Evolutionary conservation across 1,284 basidiomycete species (phyloP), one percentile per base, ranked within the genome.

Genomic region (Trichosporon inkin): DNA sequence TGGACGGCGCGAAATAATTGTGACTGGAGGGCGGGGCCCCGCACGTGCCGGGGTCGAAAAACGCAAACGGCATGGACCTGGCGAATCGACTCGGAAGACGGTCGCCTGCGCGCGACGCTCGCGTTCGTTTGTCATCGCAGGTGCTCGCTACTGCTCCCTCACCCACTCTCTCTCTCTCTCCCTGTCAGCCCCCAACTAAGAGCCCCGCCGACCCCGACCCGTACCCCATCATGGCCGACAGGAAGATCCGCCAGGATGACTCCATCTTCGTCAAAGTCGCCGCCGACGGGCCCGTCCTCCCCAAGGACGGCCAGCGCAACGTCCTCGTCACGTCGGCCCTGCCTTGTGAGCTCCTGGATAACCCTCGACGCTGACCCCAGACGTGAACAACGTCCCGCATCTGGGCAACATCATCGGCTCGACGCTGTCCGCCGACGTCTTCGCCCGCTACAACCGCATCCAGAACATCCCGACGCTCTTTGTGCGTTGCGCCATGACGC

Each of bases 381-480:
- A 95, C 75, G 98, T 96, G 78, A 99, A 99, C 80, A 99, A 99
- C 74, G 95, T 98, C 14, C 96, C 96, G 22, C 96, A 99, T 82
- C 85, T 99, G 86, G 95, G 95, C 52, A 99, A 99, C 79, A 96
- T 99, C 76, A 98, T 99, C 72, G 96, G 96, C 10, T 78, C 75
- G 19, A 76, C 75, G 8, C 83, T 98, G 39, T 95, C 92, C 69
- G 94, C 95, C 10, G 96, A 99, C 77, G 94, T 98, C 39, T 99
- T 90, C 78, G 94, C 93, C 67, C 84, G 95, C 83, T 97, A 82
- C 72, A 79, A 77, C 53, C 70, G 90, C 66, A 74, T 76, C 13
- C 69, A 79, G 55, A 83, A 83, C 69, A 70, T 80, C 53, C 80
- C 80, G 41, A 79, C 80, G 16, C 73, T 80, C 66, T 78, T 72